Base-by-base conservation (phyloP, 371 early-diverging fungal genomes). In the Mortierella sp. region DNA sequence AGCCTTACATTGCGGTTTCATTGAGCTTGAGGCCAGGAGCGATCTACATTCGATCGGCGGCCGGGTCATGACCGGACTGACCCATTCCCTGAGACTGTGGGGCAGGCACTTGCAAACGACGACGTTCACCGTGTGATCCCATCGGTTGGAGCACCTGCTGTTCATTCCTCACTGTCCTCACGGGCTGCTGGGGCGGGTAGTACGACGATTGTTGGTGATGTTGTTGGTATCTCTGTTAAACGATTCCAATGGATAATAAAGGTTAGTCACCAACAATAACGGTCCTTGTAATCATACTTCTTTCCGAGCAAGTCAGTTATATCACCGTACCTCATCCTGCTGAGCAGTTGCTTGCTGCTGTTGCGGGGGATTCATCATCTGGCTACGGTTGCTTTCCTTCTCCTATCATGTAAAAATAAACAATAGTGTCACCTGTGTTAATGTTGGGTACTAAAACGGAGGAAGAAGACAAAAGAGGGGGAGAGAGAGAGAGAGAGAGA, bases 371-470 rank as follows among this genome's bases (percentile, higher is more conserved):
- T 61, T 56, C 58, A 67, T 63, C 64, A 62, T 66, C 60, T 72
- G 73, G 52, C 60, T 67, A 42, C 73, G 67, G 43, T 63, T 62
- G 49, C 63, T 67, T 24, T 72, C 73, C 47, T 72, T 72, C 48
- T 72, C 73, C 73, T 72, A 46, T 46, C 13, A n/a, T 18, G 19
- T 13, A 31, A 30, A 16, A 5, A 19, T 10, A 2, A 58, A 34
- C n/a, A 13, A 24, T 23, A n/a, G 28, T 6, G 13, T n/a, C n/a
- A n/a, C n/a, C n/a, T n/a, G n/a, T n/a, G n/a, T n/a, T n/a, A n/a
- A n/a, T n/a, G n/a, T n/a, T n/a, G n/a, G n/a, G n/a, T n/a, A n/a
- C n/a, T n/a, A n/a, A n/a, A n/a, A n/a, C n/a, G n/a, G n/a, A n/a
- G n/a, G n/a, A n/a, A n/a, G n/a, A n/a, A n/a, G n/a, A n/a, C n/a